Evolutionary conservation across 257 asterid species (phyloP).

Genomic region (Capsicum chinense): DNA sequence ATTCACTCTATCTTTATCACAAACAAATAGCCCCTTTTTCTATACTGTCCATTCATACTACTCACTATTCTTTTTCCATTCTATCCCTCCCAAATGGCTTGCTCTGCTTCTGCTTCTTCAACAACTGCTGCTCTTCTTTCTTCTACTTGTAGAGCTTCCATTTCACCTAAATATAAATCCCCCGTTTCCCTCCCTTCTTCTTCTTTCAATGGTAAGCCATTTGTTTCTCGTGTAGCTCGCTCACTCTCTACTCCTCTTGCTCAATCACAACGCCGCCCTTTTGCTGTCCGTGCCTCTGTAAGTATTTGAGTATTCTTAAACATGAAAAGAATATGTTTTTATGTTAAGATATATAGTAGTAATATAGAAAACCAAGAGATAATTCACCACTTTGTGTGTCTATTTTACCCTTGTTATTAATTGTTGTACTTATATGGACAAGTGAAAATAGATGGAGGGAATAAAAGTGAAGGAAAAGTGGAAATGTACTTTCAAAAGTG

Average conservation of each 20-base stretch:
- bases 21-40: neutral
- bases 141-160: slow-evolving; percentile 47
- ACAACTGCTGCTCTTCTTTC: slow-evolving; percentile 49
- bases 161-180: slow-evolving; percentile 44
- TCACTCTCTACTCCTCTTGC: slow-evolving; percentile 47
- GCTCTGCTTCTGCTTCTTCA: slow-evolving; percentile 46
- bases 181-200: slow-evolving; percentile 49
- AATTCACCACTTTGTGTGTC: too few relatives aligned
- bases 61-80: neutral
- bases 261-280: slow-evolving; percentile 42
- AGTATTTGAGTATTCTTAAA: slow-evolving; percentile 25
- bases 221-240: slow-evolving; percentile 41
- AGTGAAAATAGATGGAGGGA: too few relatives aligned
- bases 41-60: neutral
- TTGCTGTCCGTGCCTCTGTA: slow-evolving; percentile 64
- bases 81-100: slow-evolving; percentile 49
- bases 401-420: too few relatives aligned
- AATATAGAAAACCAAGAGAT: too few relatives aligned
- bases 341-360: too few relatives aligned
- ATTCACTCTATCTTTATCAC: neutral
- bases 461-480: too few relatives aligned
- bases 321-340: too few relatives aligned
- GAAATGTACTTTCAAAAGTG: too few relatives aligned
- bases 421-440: too few relatives aligned
- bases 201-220: slow-evolving; percentile 49